Percentiles rank a stretch among this genome's conserved stretches.
Evolutionary conservation across 1,139 yeast genomes (phyloP).

Genomic region (Meyerozyma smithsonii): DNA sequence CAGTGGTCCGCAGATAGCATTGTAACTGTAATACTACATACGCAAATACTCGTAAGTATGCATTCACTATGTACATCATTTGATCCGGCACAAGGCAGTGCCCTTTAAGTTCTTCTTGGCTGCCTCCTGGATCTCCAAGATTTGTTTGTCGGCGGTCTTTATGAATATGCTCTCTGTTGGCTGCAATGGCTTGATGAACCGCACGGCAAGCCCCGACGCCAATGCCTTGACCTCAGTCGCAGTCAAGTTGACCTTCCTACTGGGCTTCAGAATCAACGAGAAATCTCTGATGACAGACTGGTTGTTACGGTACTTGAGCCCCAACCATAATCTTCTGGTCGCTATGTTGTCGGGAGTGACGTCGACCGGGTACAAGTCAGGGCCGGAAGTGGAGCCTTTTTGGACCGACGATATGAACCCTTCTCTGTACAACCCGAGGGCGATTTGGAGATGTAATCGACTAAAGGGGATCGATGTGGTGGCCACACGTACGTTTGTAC

Average conservation of each 20-base stretch:
- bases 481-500: conserved; percentile 69
- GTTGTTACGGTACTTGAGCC: conserved; percentile 80
- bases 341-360: conserved; percentile 86
- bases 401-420: conserved; percentile 85
- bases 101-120: conserved; percentile 70
- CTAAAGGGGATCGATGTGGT: conserved; percentile 82
- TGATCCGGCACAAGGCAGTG: conserved; percentile 77
- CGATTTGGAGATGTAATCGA: conserved; percentile 75
- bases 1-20: conserved; percentile 8
- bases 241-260: conserved; percentile 63
- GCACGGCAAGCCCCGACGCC: conserved; percentile 71
- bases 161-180: conserved; percentile 89
- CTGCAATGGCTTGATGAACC: conserved; percentile 74
- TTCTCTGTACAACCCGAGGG: conserved; percentile 80
- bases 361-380: conserved; percentile 69
- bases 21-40: not conserved
- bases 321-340: conserved; percentile 87
- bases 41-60: not conserved
- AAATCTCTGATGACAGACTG: conserved; percentile 71
- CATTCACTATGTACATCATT: conserved; percentile 22
- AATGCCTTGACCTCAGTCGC: conserved; percentile 64
- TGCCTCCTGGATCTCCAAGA: conserved; percentile 80
- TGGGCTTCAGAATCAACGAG: conserved; percentile 79
- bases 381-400: conserved; percentile 87
- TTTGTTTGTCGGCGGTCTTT: conserved; percentile 40